phyloP scores from a whole-genome alignment of 2,329 filamentous ascomycete species.

The Pseudocercospora fuligena region DNA sequence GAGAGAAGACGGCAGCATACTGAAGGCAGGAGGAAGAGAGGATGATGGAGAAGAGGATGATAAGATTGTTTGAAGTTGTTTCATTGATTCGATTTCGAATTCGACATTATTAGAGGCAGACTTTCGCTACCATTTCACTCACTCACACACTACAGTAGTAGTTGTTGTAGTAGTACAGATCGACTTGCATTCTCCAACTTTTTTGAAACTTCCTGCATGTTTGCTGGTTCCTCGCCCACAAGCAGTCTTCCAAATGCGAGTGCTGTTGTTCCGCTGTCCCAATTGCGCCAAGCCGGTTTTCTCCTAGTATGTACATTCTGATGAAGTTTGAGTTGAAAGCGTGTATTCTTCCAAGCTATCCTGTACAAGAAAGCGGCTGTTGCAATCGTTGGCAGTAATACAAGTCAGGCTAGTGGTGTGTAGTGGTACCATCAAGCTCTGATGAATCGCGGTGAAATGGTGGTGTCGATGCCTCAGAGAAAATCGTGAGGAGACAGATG shows the following conservation, averaged over 20 bases:
- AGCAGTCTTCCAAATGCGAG: constrained; percentile 2
- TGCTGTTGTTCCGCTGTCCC: constrained; percentile 1
- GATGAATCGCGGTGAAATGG: constrained; percentile 32
- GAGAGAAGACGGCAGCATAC: background rate
- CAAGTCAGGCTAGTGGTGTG: constrained; percentile 15
- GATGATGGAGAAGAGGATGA: background rate
- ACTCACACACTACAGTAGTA: constrained; percentile 7
- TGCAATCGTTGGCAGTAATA: constrained; percentile 18
- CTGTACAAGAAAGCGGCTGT: constrained; percentile 22
- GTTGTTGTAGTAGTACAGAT: constrained; percentile 14
- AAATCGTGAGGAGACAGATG: constrained; percentile 27
- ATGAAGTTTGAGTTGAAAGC: constrained; percentile 14
- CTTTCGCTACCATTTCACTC: background rate
- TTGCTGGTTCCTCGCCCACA: background rate
- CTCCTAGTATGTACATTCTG: constrained; percentile 19
- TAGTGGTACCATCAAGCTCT: constrained; percentile 4
- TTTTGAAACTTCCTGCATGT: background rate
- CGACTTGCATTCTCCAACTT: constrained; percentile 11
- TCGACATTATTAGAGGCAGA: background rate
- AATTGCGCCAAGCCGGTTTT: constrained; percentile 16
- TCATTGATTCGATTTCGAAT: background rate
- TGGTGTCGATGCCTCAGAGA: constrained; percentile 26
- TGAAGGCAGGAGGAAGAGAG: background rate
- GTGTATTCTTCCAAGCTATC: constrained; percentile 13
- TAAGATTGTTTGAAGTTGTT: background rate